These are phyloP conservation scores for Kuraishia capsulata DNA, from an alignment of 805 yeast genomes.

Conservation along the genomic window DNA sequence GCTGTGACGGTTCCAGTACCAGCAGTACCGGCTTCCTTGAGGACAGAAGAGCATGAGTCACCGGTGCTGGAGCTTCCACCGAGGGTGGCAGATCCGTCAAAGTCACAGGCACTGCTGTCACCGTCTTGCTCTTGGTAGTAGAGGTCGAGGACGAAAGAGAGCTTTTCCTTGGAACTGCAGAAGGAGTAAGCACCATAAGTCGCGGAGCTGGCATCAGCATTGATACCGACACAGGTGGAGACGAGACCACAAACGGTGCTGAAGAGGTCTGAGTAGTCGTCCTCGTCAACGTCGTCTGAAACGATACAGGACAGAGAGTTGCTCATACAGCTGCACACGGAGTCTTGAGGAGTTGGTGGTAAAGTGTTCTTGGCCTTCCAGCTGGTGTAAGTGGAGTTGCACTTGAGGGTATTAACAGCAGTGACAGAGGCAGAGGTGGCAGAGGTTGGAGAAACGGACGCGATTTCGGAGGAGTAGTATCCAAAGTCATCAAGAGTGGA, in stretches of 20 bases:
- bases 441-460: conserved; percentile 42
- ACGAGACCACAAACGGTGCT: conserved; percentile 43
- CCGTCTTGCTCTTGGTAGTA: conserved; percentile 45
- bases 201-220: conserved; percentile 55
- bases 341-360: conserved; percentile 73
- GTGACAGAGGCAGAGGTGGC: conserved; percentile 29
- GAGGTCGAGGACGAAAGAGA: conserved; percentile 55
- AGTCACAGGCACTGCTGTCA: conserved; percentile 49
- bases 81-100: conserved; percentile 59
- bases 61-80: conserved; percentile 35
- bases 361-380: conserved; percentile 63
- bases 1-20: conserved; percentile 54
- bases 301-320: conserved; percentile 53
- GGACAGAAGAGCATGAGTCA: conserved; percentile 44
- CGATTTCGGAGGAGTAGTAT: conserved; percentile 53
- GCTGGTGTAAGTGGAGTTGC: conserved; percentile 36
- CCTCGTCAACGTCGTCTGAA: conserved; percentile 36
- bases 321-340: conserved; percentile 56
- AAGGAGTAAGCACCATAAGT: conserved; percentile 64
- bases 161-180: conserved; percentile 58
- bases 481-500: conserved; percentile 54
- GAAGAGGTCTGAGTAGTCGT: conserved; percentile 54
- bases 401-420: conserved; percentile 35
- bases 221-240: conserved; percentile 52
- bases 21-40: conserved; percentile 58